Evolutionary conservation across 305 asterid species (phyloP).

Genomic region (Plantago coronopus): DNA sequence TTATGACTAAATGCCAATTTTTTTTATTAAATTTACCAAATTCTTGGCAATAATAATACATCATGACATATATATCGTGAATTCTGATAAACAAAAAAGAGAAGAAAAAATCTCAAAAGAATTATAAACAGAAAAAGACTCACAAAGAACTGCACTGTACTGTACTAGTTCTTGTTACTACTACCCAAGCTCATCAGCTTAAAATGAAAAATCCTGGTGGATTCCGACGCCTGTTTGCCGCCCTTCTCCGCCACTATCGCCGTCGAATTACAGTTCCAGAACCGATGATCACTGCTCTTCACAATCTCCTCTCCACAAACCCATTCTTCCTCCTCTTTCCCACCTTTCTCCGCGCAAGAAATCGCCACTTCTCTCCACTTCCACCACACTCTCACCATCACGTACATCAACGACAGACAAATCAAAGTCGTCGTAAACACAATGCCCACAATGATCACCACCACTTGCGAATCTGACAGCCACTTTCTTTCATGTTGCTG

Average conservation of each 20-base stretch:
- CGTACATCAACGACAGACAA: slow-evolving; percentile 62
- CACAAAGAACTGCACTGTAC: too few species aligned
- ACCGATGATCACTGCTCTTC: slow-evolving; percentile 39
- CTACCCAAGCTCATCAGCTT: slow-evolving; percentile 7
- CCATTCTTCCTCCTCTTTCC: slow-evolving; percentile 51
- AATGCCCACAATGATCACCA: slow-evolving; percentile 69
- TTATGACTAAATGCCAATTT: too few species aligned
- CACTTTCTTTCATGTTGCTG: slow-evolving; percentile 29
- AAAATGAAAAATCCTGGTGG: slow-evolving; percentile 41
- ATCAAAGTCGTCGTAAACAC: slow-evolving; percentile 72
- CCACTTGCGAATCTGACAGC: slow-evolving; percentile 56
- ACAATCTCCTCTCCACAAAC: slow-evolving; percentile 52
- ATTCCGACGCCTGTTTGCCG: slow-evolving; percentile 37
- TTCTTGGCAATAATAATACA: too few species aligned
- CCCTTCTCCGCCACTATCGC: slow-evolving; percentile 27
- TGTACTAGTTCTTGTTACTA: too few species aligned
- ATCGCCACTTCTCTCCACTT: slow-evolving; percentile 76
- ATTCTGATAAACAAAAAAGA: not conserved
- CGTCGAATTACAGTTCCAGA: slow-evolving; percentile 42
- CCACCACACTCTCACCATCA: slow-evolving; percentile 78
- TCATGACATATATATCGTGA: too few species aligned
- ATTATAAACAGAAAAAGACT: too few species aligned
- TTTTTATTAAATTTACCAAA: too few species aligned
- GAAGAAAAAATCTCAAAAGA: slow-evolving; percentile 18
- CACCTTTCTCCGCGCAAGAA: slow-evolving; percentile 63